phyloP scores from a whole-genome alignment of 176 grass and related monocot genomes.

The Triticum dicoccoides region DNA sequence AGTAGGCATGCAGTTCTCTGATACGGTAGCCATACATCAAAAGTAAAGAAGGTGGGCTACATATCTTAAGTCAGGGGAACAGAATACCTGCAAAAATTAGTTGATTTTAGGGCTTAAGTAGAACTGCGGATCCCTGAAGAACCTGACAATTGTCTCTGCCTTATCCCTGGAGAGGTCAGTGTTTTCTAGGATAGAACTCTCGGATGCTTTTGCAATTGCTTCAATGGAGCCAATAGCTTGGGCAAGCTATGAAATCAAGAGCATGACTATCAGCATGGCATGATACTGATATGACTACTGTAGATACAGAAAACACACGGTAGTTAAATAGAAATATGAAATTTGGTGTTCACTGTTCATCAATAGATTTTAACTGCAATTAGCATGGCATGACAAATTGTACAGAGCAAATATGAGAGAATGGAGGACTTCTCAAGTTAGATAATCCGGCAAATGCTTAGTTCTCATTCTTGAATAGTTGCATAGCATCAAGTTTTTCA shows the following conservation, averaged over 20 bases:
- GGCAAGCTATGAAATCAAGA: conserved; percentile 52
- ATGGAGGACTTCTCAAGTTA: background rate
- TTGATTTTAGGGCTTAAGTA: conserved; percentile 78
- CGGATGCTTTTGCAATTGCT: conserved; percentile 14
- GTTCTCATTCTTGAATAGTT: conserved; percentile 3
- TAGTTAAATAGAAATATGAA: background rate
- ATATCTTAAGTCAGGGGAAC: background rate
- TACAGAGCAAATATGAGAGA: background rate
- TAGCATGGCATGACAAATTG: background rate
- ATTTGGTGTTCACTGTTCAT: background rate
- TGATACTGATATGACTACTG: background rate
- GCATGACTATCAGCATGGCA: background rate
- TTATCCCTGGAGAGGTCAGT: conserved; percentile 90
- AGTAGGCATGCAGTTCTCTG: background rate
- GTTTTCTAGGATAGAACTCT: conserved; percentile 24
- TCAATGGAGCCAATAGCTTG: conserved; percentile 18
- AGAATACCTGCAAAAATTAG: conserved; percentile 38
- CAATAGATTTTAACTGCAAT: background rate
- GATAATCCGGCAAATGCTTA: background rate
- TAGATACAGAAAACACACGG: background rate
- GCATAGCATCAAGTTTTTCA: background rate
- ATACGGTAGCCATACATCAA: background rate
- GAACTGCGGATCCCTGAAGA: conserved; percentile 87
- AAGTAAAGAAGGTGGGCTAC: background rate
- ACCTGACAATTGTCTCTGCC: conserved; percentile 64